Base-by-base conservation (phyloP, 345 rosid genomes). In the Rhodomyrtus tomentosa region DNA sequence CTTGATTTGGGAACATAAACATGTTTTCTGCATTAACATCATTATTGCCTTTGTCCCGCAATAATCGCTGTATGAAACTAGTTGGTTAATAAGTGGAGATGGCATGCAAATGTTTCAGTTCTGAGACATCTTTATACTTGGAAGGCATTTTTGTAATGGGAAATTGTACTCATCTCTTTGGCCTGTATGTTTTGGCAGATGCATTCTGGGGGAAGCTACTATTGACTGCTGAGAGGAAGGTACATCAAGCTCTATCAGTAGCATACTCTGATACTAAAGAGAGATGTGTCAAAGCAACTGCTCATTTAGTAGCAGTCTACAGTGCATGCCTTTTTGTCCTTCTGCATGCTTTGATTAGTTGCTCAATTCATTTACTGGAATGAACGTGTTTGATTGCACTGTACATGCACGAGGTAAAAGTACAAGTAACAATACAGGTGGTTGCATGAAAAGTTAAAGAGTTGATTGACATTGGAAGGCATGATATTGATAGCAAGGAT, bases 181-280 rank as follows among this genome's bases (percentile, higher is more conserved):
- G 52, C 42, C 15, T 29, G 83, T 80, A 13, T 88, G 84, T 51
- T 85, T 68, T 45, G 12, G 84, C 90, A 94, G 99, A 90, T 90
- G 89, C 89, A 82, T 96, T 96, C 74, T 96, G 98, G 99, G 90
- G 91, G 88, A 95, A 95, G 89, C 92, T 96, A 42, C 93, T 88
- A 89, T 49, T 82, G 55, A 91, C 90, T 83, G 96, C 93, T 76
- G 91, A 88, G 73, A 89, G 83, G 85, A 95, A 94, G 99, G 99
- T 95, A 91, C 82, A 62, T 68, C 45, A 32, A 68, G 79, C 40
- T 68, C 25, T 25, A 68, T 68, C 45, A 9, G 25, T 68, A 68
- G 79, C 79, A 18, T 68, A 36, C 45, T 68, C 79, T 68, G 79
- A 36, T 68, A 68, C 12, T 36, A 62, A 29, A 62, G 7, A 29